Evolutionary conservation across 805 yeast genomes (phyloP), one percentile per base, ranked within the genome.

Genomic region (Candida railenensis): DNA sequence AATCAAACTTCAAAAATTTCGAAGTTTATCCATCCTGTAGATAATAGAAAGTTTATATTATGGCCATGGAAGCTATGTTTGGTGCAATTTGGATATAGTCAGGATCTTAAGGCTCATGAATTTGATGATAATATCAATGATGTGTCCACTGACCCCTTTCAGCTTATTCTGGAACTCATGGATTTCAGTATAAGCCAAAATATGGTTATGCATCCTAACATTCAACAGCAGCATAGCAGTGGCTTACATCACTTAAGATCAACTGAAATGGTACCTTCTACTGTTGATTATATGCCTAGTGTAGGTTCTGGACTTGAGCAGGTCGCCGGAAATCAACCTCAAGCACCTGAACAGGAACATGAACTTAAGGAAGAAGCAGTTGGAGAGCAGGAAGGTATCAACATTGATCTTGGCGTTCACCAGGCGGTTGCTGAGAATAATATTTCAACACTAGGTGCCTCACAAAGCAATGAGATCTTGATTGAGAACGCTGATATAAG

Each of bases 21-120:
- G 11, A 70, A 73, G 20, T 86, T 78, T 59, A 68, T 83, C 40
- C 79, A 75, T 53, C 68, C 74, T 0, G 81, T 80, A 2, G 73
- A 70, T 25, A 78, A 77, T 52, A 71, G 70, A 22, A 82, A 83
- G 55, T 80, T 72, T 46, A 77, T 87, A 1, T 63, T 81, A 38
- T 87, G 95, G 95, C 95, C 95, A 0, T 65, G 84, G 55, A 79
- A 77, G 40, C 65, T 87, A 18, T 84, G 91, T 55, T 69, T 79
- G 47, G 67, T 80, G 3, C 94, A 87, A 56, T 66, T 74, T 45
- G 78, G 71, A 11, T 53, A 61, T 40, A 34, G 66, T 53, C 30
- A 25, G 11, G 30, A 25, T 25, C 11, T 7, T 25, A 5, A 5
- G 9, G 11, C 5, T 25, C 9, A 7, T 5, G 30, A 25, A 11